Conservation (phyloP, 75 land plant species). For the Ceratopteris richardii region DNA sequence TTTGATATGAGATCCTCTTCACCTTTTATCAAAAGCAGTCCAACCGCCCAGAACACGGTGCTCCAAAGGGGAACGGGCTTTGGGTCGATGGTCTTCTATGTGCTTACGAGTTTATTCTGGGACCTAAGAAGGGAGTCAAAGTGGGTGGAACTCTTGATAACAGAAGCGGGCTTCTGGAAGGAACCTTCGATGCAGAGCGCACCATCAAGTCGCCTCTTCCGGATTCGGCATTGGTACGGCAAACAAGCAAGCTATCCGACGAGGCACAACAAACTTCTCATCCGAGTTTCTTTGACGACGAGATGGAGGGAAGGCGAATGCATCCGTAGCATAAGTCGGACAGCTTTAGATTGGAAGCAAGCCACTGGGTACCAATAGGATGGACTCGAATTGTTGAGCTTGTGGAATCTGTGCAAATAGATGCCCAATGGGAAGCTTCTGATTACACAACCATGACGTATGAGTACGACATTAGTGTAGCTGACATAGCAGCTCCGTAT, state of each 20-base stretch:
- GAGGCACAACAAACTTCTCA: too few relatives aligned
- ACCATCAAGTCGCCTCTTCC: background rate
- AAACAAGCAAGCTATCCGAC: too few relatives aligned
- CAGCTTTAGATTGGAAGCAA: too few relatives aligned
- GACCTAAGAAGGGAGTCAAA: constrained; percentile 14
- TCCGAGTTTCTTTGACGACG: too few relatives aligned
- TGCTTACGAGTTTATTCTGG: constrained; percentile 65
- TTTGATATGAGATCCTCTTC: too few relatives aligned
- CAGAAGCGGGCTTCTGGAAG: constrained; percentile 8
- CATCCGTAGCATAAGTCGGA: too few relatives aligned
- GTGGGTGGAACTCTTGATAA: constrained; percentile 13
- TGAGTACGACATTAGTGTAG: constrained; percentile 53
- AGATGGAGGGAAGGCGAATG: too few relatives aligned
- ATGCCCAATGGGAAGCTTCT: constrained; percentile 46
- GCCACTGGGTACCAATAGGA: constrained; percentile 86
- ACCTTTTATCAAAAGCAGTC: too few relatives aligned
- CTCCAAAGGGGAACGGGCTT: constrained; percentile 17
- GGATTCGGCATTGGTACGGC: too few relatives aligned
- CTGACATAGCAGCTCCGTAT: constrained; percentile 83
- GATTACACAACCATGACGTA: constrained; percentile 17
- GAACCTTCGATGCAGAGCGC: constrained; percentile 13
- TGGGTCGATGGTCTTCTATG: constrained; percentile 90
- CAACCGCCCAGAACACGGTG: too few relatives aligned
- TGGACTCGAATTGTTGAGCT: constrained; percentile 82
- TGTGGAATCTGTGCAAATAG: constrained; percentile 47